phyloP scores from a whole-genome alignment of 345 rosid genomes.

The Populus davidiana region DNA sequence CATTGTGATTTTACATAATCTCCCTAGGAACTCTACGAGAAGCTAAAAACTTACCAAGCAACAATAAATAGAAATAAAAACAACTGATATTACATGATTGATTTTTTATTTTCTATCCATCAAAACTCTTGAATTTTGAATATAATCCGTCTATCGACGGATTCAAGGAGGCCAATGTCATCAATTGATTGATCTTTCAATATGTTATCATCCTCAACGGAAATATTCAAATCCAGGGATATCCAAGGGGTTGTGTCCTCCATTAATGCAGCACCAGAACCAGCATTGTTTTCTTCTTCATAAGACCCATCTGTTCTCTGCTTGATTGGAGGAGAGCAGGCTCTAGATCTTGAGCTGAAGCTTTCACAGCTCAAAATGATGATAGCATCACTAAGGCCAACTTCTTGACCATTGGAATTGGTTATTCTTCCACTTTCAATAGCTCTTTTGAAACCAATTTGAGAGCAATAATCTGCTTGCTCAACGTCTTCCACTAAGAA shows the following conservation, averaged over 20 bases:
- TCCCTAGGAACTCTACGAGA: slow-evolving; percentile 3
- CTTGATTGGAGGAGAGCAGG: slow-evolving; percentile 49
- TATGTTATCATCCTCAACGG: slow-evolving; percentile 44
- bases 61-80: not conserved
- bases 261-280: not conserved
- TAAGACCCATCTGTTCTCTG: slow-evolving; percentile 37
- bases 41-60: not conserved
- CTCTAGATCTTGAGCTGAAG: slow-evolving; percentile 69
- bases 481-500: slow-evolving; percentile 75
- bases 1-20: slow-evolving; percentile 35
- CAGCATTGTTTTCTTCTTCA: slow-evolving; percentile 20
- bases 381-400: slow-evolving; percentile 57
- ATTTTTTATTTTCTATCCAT: not conserved
- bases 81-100: not conserved
- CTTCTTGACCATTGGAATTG: slow-evolving; percentile 43
- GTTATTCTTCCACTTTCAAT: slow-evolving; percentile 60
- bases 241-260: slow-evolving; percentile 39
- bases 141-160: slow-evolving; percentile 55
- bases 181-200: slow-evolving; percentile 41
- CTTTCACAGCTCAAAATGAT: slow-evolving; percentile 76
- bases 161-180: slow-evolving; percentile 69
- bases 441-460: slow-evolving; percentile 64
- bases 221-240: slow-evolving; percentile 71
- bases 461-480: slow-evolving; percentile 63
- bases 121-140: slow-evolving; percentile 45